Conservation (phyloP, 106 monocot genomes). For the Apostasia ramifera region DNA sequence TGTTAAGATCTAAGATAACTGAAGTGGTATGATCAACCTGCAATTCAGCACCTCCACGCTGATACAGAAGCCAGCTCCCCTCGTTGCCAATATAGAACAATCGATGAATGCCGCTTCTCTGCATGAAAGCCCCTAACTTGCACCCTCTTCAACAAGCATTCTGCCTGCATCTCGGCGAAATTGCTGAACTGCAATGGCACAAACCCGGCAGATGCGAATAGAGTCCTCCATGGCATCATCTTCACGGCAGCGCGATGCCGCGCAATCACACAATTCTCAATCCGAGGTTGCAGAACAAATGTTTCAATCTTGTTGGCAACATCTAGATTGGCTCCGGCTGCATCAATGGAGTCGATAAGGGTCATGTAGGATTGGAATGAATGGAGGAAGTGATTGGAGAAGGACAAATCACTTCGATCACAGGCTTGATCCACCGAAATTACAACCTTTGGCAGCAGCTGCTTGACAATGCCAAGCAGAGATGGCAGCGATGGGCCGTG, state of each 20-base stretch:
- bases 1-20: no score
- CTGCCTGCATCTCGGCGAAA: conserved; percentile 83
- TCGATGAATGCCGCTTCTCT: conserved; percentile 69
- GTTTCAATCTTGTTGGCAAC: conserved; percentile 60
- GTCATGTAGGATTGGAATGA: conserved; percentile 47
- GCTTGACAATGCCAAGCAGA: conserved; percentile 72
- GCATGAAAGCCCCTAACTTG: conserved; percentile 80
- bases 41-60: conserved; percentile 72
- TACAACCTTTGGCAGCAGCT: conserved; percentile 69
- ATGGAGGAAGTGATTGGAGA: conserved; percentile 57
- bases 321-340: conserved; percentile 48
- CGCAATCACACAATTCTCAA: conserved; percentile 40
- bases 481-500: conserved; percentile 24
- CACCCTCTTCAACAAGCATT: conserved; percentile 82
- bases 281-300: conserved; percentile 65
- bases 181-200: conserved; percentile 71
- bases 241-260: conserved; percentile 34
- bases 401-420: conserved; percentile 63
- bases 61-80: conserved; percentile 77
- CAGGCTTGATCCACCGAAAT: conserved; percentile 65
- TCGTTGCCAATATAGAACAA: conserved; percentile 72
- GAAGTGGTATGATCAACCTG: neutral
- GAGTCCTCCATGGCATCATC: conserved; percentile 43
- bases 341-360: conserved; percentile 82
- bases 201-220: conserved; percentile 58